Evolutionary conservation across 306 rosid genomes (phyloP).

Genomic region (Senna siamea): DNA sequence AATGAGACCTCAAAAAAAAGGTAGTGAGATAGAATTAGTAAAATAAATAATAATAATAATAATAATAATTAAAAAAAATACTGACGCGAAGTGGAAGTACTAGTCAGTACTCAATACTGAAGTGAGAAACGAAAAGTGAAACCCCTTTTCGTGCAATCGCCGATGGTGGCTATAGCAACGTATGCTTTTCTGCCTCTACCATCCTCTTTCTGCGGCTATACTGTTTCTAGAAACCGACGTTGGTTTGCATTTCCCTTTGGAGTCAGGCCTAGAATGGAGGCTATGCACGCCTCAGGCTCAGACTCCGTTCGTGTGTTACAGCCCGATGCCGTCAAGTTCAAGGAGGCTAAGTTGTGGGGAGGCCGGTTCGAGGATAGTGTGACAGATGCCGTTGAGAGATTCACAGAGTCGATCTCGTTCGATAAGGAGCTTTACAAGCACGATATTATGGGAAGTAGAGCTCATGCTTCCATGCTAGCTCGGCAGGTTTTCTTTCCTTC

Average conservation of each 20-base stretch:
- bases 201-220: slow-evolving; percentile 8
- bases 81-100: no score
- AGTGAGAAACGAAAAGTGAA: no score
- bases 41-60: no score
- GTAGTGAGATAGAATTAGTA: no score
- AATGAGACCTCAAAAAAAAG: no score
- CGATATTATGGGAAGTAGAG: slow-evolving; percentile 83
- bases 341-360: slow-evolving; percentile 94
- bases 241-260: background rate
- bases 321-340: slow-evolving; percentile 58
- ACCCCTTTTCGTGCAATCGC: no score
- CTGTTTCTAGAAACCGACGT: background rate
- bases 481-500: slow-evolving; percentile 59
- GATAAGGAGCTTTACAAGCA: slow-evolving; percentile 86
- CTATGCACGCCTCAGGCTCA: slow-evolving; percentile 23
- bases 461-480: slow-evolving; percentile 96
- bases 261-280: background rate
- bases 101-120: no score
- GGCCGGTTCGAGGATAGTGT: slow-evolving; percentile 90
- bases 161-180: no score
- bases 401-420: slow-evolving; percentile 91
- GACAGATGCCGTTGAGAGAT: slow-evolving; percentile 83
- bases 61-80: no score
- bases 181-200: background rate
- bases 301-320: no score